Conservation (phyloP, 257 asterid species). For the Jacaranda mimosifolia region DNA sequence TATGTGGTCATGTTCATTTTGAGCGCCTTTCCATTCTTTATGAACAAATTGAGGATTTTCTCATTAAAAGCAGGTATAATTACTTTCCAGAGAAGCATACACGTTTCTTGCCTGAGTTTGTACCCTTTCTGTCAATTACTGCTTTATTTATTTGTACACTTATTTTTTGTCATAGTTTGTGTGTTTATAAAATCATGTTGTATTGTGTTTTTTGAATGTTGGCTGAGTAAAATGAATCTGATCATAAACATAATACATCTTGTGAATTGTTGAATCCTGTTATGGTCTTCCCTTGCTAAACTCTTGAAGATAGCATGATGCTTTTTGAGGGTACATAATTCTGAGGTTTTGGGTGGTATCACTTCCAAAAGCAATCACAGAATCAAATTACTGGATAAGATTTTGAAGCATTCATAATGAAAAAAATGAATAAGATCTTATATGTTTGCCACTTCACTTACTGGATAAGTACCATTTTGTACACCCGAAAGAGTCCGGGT, state of each 20-base stretch:
- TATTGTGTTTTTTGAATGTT: slow-evolving; percentile 20
- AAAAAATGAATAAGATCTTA: background rate
- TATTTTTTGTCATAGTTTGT: background rate
- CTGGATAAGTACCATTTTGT: background rate
- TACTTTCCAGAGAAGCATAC: slow-evolving; percentile 31
- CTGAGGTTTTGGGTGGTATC: background rate
- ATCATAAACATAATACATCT: background rate
- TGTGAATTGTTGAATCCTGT: background rate
- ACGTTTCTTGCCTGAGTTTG: slow-evolving; percentile 23
- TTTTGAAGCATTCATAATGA: background rate
- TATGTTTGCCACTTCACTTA: background rate
- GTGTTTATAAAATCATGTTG: slow-evolving; percentile 4
- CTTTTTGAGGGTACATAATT: background rate
- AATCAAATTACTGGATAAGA: background rate
- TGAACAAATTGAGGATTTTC: slow-evolving; percentile 93
- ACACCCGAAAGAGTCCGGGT: too few relatives aligned
- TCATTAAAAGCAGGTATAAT: slow-evolving; percentile 86
- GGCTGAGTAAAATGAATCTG: background rate
- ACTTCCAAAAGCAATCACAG: slow-evolving; percentile 11
- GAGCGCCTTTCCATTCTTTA: slow-evolving; percentile 95
- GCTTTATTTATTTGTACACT: slow-evolving; percentile 1
- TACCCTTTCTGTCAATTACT: slow-evolving; percentile 23
- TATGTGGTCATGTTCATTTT: slow-evolving; percentile 97
- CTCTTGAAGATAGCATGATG: background rate
- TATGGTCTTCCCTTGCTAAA: slow-evolving; percentile 2